phyloP scores from a whole-genome alignment of 2,329 filamentous ascomycete species.

The Scleromitrula shiraiana region DNA sequence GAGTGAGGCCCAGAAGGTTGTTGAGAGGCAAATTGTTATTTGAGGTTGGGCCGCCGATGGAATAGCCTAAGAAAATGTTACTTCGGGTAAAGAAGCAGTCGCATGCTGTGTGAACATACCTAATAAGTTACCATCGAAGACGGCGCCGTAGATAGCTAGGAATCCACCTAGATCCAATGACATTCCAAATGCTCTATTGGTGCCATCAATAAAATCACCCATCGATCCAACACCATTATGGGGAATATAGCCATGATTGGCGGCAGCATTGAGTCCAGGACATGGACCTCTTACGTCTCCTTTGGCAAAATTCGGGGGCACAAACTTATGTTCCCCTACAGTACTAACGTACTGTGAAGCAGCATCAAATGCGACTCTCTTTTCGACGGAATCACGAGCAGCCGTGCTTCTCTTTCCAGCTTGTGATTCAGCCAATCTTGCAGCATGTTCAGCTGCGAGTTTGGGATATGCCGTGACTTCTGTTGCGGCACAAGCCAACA shows the following conservation, averaged over 20 bases:
- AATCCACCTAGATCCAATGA: background rate
- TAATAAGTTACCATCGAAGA: background rate
- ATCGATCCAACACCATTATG: slow-evolving; percentile 28
- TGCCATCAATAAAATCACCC: slow-evolving; percentile 28
- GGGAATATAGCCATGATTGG: slow-evolving; percentile 35
- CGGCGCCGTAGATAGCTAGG: background rate
- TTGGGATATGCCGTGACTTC: background rate
- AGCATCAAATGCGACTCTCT: background rate
- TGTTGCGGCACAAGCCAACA: background rate
- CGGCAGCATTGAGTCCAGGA: slow-evolving; percentile 34
- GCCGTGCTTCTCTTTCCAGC: background rate
- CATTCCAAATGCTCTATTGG: slow-evolving; percentile 6
- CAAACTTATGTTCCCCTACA: slow-evolving; percentile 12
- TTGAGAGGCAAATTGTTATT: slow-evolving; percentile 16
- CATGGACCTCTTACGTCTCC: slow-evolving; percentile 23
- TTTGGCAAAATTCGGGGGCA: slow-evolving; percentile 16
- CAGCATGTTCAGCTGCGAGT: background rate
- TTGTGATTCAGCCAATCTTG: background rate
- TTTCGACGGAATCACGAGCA: background rate
- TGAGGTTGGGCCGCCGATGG: background rate
- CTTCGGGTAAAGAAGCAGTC: no score
- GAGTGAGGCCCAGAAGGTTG: slow-evolving; percentile 15
- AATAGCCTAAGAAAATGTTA: no score
- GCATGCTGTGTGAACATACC: no score
- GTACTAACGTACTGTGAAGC: slow-evolving; percentile 3